Evolutionary conservation across 306 rosid species (phyloP).

Genomic region (Erythrophleum fordii): DNA sequence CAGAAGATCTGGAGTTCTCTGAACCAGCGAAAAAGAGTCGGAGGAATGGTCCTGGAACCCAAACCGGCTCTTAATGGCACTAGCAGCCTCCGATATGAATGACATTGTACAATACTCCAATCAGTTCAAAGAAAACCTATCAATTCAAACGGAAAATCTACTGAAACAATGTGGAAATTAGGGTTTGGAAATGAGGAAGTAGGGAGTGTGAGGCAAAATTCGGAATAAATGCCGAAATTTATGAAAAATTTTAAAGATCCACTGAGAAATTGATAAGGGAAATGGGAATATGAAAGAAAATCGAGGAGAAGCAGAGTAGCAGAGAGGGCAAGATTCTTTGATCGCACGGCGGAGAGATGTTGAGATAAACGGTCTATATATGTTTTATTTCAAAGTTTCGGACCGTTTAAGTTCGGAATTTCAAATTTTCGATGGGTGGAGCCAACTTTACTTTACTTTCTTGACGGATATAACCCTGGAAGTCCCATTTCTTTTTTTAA

Average conservation of each 20-base stretch:
- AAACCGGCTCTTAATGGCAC: constrained; percentile 82
- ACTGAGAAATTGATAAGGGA: neutral
- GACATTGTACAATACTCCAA: constrained; percentile 51
- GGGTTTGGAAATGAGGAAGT: constrained; percentile 20
- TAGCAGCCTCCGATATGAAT: constrained; percentile 79
- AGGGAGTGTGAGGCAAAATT: neutral
- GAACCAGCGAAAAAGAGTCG: constrained; percentile 49
- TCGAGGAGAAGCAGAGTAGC: neutral
- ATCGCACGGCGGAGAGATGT: constrained; percentile 42
- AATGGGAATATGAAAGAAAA: constrained; percentile 3
- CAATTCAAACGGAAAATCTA: neutral
- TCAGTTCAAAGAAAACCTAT: neutral
- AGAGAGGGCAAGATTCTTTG: constrained; percentile 37
- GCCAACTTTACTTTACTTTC: constrained; percentile 37
- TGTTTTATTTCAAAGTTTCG: constrained; percentile 35
- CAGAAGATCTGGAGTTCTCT: constrained; percentile 68
- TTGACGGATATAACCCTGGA: neutral
- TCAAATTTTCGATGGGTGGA: constrained; percentile 47
- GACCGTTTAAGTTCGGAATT: constrained; percentile 58
- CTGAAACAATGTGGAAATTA: neutral
- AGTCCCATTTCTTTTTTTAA: neutral
- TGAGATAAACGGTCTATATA: constrained; percentile 50
- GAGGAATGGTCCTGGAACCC: constrained; percentile 80
- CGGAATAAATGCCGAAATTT: neutral
- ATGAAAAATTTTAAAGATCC: neutral